phyloP scores from a whole-genome alignment of 176 grass and related monocot species.

The Puccinellia tenuiflora region DNA sequence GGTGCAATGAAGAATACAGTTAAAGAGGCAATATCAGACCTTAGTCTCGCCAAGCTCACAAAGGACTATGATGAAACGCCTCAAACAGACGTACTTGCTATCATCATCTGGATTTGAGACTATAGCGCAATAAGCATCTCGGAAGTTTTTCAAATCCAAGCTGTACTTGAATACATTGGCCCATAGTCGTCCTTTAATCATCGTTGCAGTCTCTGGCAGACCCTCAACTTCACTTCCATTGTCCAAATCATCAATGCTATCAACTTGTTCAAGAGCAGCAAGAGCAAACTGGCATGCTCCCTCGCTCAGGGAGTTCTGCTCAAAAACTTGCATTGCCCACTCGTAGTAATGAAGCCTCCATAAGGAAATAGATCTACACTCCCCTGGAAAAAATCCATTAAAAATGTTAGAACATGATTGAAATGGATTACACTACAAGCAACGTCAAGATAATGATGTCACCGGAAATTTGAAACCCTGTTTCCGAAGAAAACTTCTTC shows the following conservation, averaged over 20 bases:
- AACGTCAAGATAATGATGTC: conserved; percentile 23
- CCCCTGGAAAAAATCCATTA: conserved; percentile 34
- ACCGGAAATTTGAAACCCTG: conserved; percentile 80
- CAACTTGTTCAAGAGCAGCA: conserved; percentile 90
- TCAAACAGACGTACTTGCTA: conserved; percentile 86
- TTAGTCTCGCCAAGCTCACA: conserved; percentile 82
- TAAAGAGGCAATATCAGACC: conserved; percentile 52
- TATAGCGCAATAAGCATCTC: conserved; percentile 85
- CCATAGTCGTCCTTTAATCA: conserved; percentile 76
- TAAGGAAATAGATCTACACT: conserved; percentile 47
- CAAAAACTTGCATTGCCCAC: conserved; percentile 87
- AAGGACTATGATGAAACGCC: conserved; percentile 92
- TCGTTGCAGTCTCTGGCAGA: conserved; percentile 48
- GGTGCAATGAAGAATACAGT: conserved; percentile 1
- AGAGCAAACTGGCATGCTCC: conserved; percentile 88
- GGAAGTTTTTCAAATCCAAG: conserved; percentile 81
- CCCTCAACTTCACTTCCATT: conserved; percentile 40
- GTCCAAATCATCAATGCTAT: conserved; percentile 33
- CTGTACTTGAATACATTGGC: conserved; percentile 83
- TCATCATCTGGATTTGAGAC: conserved; percentile 85
- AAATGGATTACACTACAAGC: conserved; percentile 7
- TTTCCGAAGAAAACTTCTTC: conserved; percentile 62
- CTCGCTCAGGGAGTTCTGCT: conserved; percentile 71
- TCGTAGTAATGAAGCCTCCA: conserved; percentile 95
- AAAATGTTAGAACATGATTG: conserved; percentile 1